Evolutionary conservation across 768 basidiomycete genomes (phyloP), one percentile per base, ranked within the genome.

Genomic region (Suillus alpinus): DNA sequence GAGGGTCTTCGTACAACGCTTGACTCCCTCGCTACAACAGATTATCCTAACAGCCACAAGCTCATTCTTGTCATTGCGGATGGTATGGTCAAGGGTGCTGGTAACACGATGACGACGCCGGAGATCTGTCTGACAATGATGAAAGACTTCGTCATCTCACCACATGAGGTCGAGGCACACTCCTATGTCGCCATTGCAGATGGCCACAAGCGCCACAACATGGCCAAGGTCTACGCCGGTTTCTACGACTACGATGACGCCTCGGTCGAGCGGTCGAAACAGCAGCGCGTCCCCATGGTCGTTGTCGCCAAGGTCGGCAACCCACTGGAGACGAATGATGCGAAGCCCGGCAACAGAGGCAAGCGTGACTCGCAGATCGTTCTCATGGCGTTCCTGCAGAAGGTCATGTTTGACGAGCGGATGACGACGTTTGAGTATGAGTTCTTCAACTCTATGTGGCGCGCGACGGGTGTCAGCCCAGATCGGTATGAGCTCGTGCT

Each of bases 391-490:
- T 98, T 98, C 83, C 80, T 98, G 72, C 97, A 99, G 76, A 98
- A 97, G 75, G 95, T 98, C 68, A 97, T 99, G 95, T 98, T 98
- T 67, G 97, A 99, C 76, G 97, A 99, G 79, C 87, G 97, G 57
- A 98, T 99, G 96, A 97, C 96, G 63, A 96, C 93, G 58, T 95
- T 99, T 73, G 97, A 98, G 78, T 98, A 98, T 74, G 97, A 98
- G 76, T 98, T 98, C 76, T 99, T 99, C 87, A 99, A 99, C 76
- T 88, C 94, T 57, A 80, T 98, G 20, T 99, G 97, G 97, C 80
- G 96, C 58, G 90, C 86, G 46, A 96, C 95, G 16, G 97, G 97
- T 32, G 87, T 99, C 62, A 91, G 91, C 71, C 96, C 97, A 6
- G 97, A 98, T 78, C 86, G 89, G 60, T 99, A 95, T 73, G 96